Percentiles rank a stretch among this genome's conserved stretches.
Conservation (phyloP, 2,329 filamentous ascomycete species). For the Aspergillus fructus region DNA sequence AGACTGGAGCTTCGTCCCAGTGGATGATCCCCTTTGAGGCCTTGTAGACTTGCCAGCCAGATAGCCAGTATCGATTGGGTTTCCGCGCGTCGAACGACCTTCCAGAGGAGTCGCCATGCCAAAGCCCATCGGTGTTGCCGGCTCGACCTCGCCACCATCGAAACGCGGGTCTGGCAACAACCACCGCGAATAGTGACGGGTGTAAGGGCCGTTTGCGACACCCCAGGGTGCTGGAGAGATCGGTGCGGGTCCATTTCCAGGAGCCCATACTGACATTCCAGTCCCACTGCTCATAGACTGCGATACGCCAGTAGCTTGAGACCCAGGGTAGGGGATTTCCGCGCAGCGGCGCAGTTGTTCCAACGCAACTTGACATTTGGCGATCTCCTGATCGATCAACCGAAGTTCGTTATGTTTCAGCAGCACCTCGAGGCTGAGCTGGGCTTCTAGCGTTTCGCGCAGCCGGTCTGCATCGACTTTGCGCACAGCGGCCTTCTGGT, state of each 20-base stretch:
- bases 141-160: slow-evolving; percentile 59
- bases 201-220: slow-evolving; percentile 87
- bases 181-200: slow-evolving; percentile 94
- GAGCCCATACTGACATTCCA: slow-evolving; percentile 66
- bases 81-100: slow-evolving; percentile 77
- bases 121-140: slow-evolving; percentile 20
- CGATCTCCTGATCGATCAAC: slow-evolving; percentile 91
- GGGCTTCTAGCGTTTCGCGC: slow-evolving; percentile 74
- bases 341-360: slow-evolving; percentile 93
- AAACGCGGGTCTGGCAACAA: slow-evolving; percentile 85
- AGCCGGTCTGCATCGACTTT: slow-evolving; percentile 49
- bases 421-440: slow-evolving; percentile 88
- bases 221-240: slow-evolving; percentile 85
- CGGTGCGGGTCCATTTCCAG: slow-evolving; percentile 64
- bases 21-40: slow-evolving; percentile 58
- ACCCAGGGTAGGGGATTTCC: slow-evolving; percentile 83
- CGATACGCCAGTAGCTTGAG: slow-evolving; percentile 58
- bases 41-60: slow-evolving; percentile 55
- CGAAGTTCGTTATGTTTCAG: slow-evolving; percentile 93
- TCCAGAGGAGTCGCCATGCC: slow-evolving; percentile 51
- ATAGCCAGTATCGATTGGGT: slow-evolving; percentile 56
- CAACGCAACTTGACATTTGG: slow-evolving; percentile 88
- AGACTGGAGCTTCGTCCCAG: slow-evolving; percentile 65
- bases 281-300: slow-evolving; percentile 71
- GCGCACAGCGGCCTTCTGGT: slow-evolving; percentile 19